Evolutionary conservation across 345 rosid genomes (phyloP).

Genomic region (Euphorbia lathyris): DNA sequence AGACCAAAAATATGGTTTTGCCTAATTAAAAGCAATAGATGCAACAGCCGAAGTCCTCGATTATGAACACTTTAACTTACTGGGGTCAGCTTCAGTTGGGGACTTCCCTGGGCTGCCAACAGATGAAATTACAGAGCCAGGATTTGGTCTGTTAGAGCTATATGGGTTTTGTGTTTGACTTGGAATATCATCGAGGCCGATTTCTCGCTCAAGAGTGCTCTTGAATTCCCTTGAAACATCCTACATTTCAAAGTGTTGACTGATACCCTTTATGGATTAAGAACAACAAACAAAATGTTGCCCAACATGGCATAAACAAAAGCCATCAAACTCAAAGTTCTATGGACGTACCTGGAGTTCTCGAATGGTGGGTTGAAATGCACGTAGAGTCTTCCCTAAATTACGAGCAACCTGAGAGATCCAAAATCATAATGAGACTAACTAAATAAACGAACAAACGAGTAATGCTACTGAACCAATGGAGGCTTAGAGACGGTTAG

Average conservation of each 20-base stretch:
- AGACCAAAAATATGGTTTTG: not conserved
- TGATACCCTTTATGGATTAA: not conserved
- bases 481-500: not conserved
- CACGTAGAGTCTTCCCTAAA: slow-evolving; percentile 86
- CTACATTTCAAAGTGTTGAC: slow-evolving; percentile 25
- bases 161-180: slow-evolving; percentile 36
- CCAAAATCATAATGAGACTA: not conserved
- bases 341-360: slow-evolving; percentile 75
- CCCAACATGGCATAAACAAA: not conserved
- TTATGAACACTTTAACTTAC: slow-evolving; percentile 43
- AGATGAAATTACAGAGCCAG: slow-evolving; percentile 40
- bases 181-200: slow-evolving; percentile 67
- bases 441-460: not conserved
- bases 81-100: slow-evolving; percentile 35
- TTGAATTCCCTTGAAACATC: slow-evolving; percentile 95
- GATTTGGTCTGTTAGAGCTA: slow-evolving; percentile 39
- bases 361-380: slow-evolving; percentile 90
- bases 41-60: too few relatives aligned
- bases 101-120: slow-evolving; percentile 36
- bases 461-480: slow-evolving; percentile 5
- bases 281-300: not conserved
- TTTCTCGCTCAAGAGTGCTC: slow-evolving; percentile 86
- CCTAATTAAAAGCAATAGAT: too few relatives aligned
- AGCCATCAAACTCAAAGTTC: not conserved
- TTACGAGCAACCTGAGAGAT: slow-evolving; percentile 75